Base-by-base conservation (phyloP, 495 filamentous ascomycete species). In the Diplogelasinospora grovesii region DNA sequence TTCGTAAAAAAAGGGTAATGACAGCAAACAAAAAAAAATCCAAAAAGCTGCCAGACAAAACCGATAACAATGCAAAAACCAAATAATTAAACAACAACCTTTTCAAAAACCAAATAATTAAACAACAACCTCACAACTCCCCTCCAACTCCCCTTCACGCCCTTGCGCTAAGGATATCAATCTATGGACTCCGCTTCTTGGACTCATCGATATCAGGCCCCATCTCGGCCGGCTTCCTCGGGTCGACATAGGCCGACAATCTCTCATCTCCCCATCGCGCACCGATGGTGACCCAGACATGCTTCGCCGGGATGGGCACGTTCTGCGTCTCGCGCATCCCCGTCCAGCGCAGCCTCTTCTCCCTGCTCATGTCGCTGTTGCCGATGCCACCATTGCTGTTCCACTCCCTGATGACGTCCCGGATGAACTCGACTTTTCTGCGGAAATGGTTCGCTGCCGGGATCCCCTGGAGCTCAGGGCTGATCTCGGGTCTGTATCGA, bases 281-380 rank as follows among this genome's bases (percentile, higher is more conserved):
- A 3, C 87, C 87, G 25, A 92, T 83, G 0, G 80, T 86, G 3
- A 85, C 85, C 86, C 86, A 92, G 13, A 88, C 85, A 38, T 83
- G 77, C 62, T 88, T 89, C 31, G 67, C 63, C 0, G 71, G 72
- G 9, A 61, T 60, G 32, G 73, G 77, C 8, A 74, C 71, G 31
- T 73, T 69, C 25, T 70, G 66, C n/a, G 73, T 70, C 63, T 86
- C 81, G 39, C 81, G 71, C 20, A 69, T 58, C 11, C 85, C 86
- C 5, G 71, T 70, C 85, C 85, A 89, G 48, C 72, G 72, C 36
- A 83, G 63, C 20, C 79, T 67, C 0, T 57, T 46, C 26, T 72
- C 65, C 15, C 66, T 60, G 33, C 58, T 61, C 61, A 73, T 69
- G 19, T 68, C 63, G 29, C 68, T 67, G 19, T 73, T 73, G 3